Base-by-base conservation (phyloP, 805 yeast species). In the Sungouiozyma ichnusensis region DNA sequence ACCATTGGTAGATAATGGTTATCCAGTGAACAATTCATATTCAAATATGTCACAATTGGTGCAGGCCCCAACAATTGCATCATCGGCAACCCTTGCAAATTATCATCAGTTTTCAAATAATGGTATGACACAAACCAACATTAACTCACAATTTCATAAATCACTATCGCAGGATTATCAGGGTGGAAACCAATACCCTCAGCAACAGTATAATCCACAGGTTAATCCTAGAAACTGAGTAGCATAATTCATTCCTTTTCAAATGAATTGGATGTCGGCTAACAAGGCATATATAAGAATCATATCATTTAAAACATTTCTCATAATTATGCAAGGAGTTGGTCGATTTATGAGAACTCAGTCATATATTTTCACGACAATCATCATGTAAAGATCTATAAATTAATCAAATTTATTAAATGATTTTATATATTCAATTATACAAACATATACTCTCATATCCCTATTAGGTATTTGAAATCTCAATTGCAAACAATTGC, bases 1-100 rank as follows among this genome's bases (percentile, higher is more conserved):
- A 6, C 15, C 32, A 4, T 69, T 20, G 62, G 70, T 51, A 57
- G 66, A n/a, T n/a, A 62, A 72, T 37, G 58, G 69, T 20, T 66
- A 71, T 14, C 69, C 72, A 54, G 54, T 67, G 35, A 60, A 66
- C 15, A 64, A 70, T n/a, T 20, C 37, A 29, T 27, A 18, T 29
- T 20, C 40, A 14, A 34, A 33, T 16, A 19, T 15, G 17, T 36
- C 32, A 20, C 39, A 32, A 36, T 29, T 29, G 17, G 31, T 16
- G 14, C 43, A 36, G 16, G 16, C 31, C 20, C 6, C 38, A 14
- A 19, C 36, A 14, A 3, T 24, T 24, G 11, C 41, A 6, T 37
- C 37, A 19, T 37, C 33, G 16, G 29, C 29, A 24, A 7, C 6
- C 11, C 29, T 11, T 24, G 11, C 29, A 11, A 24, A 24, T 11